These are phyloP conservation scores for Chrysanthemum makinoi DNA, from an alignment of 129 eudicot species.

Conservation along the genomic window DNA sequence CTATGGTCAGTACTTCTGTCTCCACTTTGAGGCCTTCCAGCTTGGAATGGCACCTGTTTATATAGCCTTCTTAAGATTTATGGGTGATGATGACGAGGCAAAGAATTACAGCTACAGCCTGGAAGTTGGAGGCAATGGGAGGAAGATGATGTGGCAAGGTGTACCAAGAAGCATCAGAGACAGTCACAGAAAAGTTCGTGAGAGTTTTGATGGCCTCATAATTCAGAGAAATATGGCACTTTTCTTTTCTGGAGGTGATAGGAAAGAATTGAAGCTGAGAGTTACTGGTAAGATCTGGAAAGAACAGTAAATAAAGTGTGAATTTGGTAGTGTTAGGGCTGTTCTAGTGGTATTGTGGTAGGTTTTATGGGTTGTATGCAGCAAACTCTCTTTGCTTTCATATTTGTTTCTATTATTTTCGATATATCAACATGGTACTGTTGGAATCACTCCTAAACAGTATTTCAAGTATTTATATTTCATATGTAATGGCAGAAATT, in stretches of 20 bases:
- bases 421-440: background rate
- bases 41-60: constrained; percentile 90
- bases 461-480: no score
- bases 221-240: constrained; percentile 88
- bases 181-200: constrained; percentile 85
- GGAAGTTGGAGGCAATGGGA: constrained; percentile 87
- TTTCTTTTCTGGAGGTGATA: constrained; percentile 78
- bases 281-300: constrained; percentile 97
- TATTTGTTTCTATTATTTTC: constrained; percentile 10
- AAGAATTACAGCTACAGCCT: constrained; percentile 82
- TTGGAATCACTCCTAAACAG: no score
- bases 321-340: constrained; percentile 4
- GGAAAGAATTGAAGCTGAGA: constrained; percentile 73
- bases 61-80: constrained; percentile 76
- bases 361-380: constrained; percentile 15
- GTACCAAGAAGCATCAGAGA: constrained; percentile 90
- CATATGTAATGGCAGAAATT: no score
- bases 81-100: constrained; percentile 93
- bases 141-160: constrained; percentile 96
- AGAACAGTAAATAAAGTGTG: constrained; percentile 49
- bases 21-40: constrained; percentile 90
- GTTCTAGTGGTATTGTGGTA: constrained; percentile 17
- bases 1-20: constrained; percentile 76
- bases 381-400: constrained; percentile 70
- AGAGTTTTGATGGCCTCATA: constrained; percentile 88